Evolutionary conservation across 805 yeast species (phyloP).

Genomic region (Zygosaccharomyces bailii): DNA sequence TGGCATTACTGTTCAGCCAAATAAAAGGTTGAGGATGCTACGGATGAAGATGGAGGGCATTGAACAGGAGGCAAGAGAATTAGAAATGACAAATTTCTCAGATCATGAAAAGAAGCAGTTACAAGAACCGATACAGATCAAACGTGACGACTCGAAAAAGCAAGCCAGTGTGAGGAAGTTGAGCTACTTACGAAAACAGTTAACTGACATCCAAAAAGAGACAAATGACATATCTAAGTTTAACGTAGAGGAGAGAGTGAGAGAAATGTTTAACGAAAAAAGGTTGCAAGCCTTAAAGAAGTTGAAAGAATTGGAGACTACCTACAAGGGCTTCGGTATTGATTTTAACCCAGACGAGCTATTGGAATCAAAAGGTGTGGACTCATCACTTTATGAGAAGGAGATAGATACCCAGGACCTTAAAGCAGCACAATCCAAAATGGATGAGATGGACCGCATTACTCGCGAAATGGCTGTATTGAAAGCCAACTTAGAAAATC

Average conservation of each 20-base stretch:
- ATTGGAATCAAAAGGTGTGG: not conserved
- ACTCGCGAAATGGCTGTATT: slow-evolving; percentile 22
- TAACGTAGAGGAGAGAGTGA: slow-evolving; percentile 49
- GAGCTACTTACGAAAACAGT: slow-evolving; percentile 50
- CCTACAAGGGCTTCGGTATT: slow-evolving; percentile 62
- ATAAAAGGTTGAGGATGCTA: slow-evolving; percentile 65
- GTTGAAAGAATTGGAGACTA: slow-evolving; percentile 62
- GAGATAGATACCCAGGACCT: slow-evolving; percentile 21
- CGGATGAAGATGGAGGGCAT: slow-evolving; percentile 82
- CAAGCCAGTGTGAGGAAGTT: slow-evolving; percentile 56
- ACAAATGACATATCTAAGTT: slow-evolving; percentile 73
- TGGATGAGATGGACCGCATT: slow-evolving; percentile 28
- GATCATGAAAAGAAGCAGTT: slow-evolving; percentile 36
- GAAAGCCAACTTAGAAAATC: slow-evolving; percentile 12
- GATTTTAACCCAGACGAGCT: slow-evolving; percentile 39
- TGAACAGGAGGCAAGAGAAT: slow-evolving; percentile 77
- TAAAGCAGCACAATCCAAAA: slow-evolving; percentile 18
- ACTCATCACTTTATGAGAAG: not conserved
- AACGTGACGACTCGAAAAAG: slow-evolving; percentile 41
- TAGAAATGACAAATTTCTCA: slow-evolving; percentile 81
- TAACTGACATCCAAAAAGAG: slow-evolving; percentile 64
- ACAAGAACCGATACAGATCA: slow-evolving; percentile 19
- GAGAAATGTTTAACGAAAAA: slow-evolving; percentile 56
- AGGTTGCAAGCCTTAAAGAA: slow-evolving; percentile 68
- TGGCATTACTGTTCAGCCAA: slow-evolving; percentile 59